Conservation (phyloP, 345 rosid genomes). For the Salix dunnii region DNA sequence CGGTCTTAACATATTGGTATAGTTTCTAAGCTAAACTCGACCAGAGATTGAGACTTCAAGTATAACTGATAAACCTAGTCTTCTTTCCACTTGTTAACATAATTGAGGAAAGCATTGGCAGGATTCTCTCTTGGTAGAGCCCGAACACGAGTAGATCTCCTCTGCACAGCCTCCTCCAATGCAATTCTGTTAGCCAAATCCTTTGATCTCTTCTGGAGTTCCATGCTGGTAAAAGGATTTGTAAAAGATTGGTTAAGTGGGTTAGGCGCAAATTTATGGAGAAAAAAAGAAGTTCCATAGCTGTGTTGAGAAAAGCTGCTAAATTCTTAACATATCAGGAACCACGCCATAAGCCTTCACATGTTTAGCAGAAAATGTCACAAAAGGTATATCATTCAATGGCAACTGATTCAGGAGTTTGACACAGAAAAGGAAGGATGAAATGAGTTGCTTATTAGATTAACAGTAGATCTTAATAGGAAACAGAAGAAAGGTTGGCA, state of each 20-base stretch:
- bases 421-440: too few species aligned
- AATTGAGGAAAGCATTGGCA: conserved; percentile 68
- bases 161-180: conserved; percentile 73
- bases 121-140: conserved; percentile 82
- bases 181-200: conserved; percentile 53
- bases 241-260: not conserved
- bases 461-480: too few species aligned
- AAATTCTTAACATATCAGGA: conserved; percentile 26
- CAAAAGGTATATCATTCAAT: too few species aligned
- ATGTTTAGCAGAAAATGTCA: too few species aligned
- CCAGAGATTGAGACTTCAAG: not conserved
- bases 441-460: too few species aligned
- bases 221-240: conserved; percentile 40
- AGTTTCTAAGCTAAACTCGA: not conserved
- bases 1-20: not conserved
- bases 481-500: too few species aligned
- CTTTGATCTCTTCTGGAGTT: conserved; percentile 68
- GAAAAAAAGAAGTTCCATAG: too few species aligned
- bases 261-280: not conserved
- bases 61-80: conserved; percentile 26
- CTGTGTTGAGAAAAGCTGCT: too few species aligned
- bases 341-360: too few species aligned
- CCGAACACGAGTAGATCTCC: conserved; percentile 85
- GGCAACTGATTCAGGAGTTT: too few species aligned
- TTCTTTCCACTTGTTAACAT: conserved; percentile 91